Evolutionary conservation across 106 monocot genomes (phyloP), one percentile per base, ranked within the genome.

Genomic region (Vanilla planifolia): DNA sequence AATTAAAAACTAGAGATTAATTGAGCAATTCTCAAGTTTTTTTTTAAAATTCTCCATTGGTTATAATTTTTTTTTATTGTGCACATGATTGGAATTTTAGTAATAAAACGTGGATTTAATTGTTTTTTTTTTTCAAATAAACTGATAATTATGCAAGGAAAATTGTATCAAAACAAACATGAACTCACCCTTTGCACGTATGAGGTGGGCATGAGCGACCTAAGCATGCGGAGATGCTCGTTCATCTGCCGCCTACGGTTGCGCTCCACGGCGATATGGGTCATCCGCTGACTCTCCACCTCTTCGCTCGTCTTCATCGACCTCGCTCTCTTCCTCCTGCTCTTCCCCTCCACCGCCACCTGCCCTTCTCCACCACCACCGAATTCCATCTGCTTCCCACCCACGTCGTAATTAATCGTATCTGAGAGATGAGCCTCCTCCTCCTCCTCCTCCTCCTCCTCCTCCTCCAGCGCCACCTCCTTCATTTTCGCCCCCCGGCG

Each of bases 261-360:
- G 39, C 94, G 43, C 65, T 94, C 89, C 26, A 94, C 94, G 2
- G 86, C 89, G 35, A 94, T 94, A 56, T 94, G 94, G 8, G 86
- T 89, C 94, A 94, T 94, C 51, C 94, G 34, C 40, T 94, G 89
- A 61, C 78, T 89, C 70, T 94, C 85, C 23, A 82, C 84, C 75
- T 93, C 88, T 74, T 93, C 84, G 16, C 27, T 88, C 15, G 84
- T 93, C 74, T 88, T 93, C 61, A 79, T 25, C 45, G 84, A 62
- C 48, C 86, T 73, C 8, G 77, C 40, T 36, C 87, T 77, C 60
- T 83, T 87, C 63, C 84, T 68, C 37, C 64, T 69, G 43, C 63
- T 82, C 69, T 75, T 86, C 60, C 24, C 63, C 67, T 55, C 85
- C 39, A 36, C 33, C 53, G 15, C 13, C 59, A 21, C 19, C 33